A percentile compares a stretch with the other conserved stretches of the same genome.
phyloP scores from a whole-genome alignment of 352 stramenopile species.

The Albugo laibachii region DNA sequence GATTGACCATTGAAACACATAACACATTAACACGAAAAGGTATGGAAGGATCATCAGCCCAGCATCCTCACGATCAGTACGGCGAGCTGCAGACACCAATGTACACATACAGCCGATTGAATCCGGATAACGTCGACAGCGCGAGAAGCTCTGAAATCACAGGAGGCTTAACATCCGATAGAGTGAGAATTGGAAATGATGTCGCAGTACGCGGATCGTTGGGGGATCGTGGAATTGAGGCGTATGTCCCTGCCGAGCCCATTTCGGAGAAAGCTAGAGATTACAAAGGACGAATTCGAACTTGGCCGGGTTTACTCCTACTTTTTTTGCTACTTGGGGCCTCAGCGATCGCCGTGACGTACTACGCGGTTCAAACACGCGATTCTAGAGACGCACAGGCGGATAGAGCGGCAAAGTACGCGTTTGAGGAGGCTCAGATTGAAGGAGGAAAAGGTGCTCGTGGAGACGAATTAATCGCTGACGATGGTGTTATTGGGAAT shows the following conservation, averaged over 20 bases:
- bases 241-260: conserved; percentile 3
- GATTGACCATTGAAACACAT: too few species aligned
- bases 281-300: conserved; percentile 15
- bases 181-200: background rate
- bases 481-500: conserved; percentile 39
- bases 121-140: too few species aligned
- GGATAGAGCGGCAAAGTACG: conserved; percentile 9
- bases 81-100: too few species aligned
- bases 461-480: conserved; percentile 16
- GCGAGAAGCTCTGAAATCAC: too few species aligned
- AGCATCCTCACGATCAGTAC: too few species aligned
- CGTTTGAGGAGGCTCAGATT: conserved; percentile 12
- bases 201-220: conserved; percentile 25
- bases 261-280: conserved; percentile 8
- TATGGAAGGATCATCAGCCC: too few species aligned
- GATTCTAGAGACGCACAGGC: conserved; percentile 9
- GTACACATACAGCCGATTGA: too few species aligned
- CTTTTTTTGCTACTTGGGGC: background rate
- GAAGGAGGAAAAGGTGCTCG: conserved; percentile 7
- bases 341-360: background rate
- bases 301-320: background rate
- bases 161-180: too few species aligned
- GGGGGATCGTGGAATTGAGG: conserved; percentile 27
- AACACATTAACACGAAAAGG: too few species aligned
- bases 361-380: conserved; percentile 6